Evolutionary conservation across 1,139 yeast genomes (phyloP), one percentile per base, ranked within the genome.

Genomic region (Blastobotrys buckinghamii): DNA sequence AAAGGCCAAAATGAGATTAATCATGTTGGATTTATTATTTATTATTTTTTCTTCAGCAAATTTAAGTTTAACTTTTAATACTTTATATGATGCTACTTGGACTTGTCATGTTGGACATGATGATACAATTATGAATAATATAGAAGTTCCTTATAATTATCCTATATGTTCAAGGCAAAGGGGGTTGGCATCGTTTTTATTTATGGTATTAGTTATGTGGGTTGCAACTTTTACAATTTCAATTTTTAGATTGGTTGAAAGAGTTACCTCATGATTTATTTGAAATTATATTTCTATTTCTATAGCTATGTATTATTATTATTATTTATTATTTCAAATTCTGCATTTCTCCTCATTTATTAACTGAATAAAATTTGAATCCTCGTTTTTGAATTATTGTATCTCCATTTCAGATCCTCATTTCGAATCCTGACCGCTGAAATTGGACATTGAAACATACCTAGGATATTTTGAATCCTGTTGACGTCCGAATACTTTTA

Each of bases 11-110:
- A 78, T 90, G 75, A 75, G 88, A 59, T 75, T 89, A 51, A 74
- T 78, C 48, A 73, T 89, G 75, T 72, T 88, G 55, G 98, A 92
- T 62, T 71, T 90, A 44, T 69, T 90, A 34, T 88, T 92, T 66
- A 87, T 92, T 55, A 88, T 92, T n/a, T 86, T 90, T 61, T 81
- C 90, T n/a, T 81, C 95, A 44, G 96, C 97, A 1, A 90, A 89
- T 63, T 68, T 90, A 51, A 81, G 97, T 7, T 73, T 92, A 45
- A 80, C 96, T 1, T 89, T 89, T 68, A 84, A 88, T 63, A 83
- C 96, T 1, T 71, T 90, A 48, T 85, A 73, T 63, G 96, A 88
- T 63, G 74, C 75, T 44, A 76, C 81, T 57, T 90, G 97, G 96
- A 90, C 87, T 7, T 90, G 97, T 65, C 58, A 51, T 36, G 27